These are phyloP conservation scores for Groenewaldozyma tartarivorans DNA, from an alignment of 805 yeast genomes.

Conservation along the genomic window DNA sequence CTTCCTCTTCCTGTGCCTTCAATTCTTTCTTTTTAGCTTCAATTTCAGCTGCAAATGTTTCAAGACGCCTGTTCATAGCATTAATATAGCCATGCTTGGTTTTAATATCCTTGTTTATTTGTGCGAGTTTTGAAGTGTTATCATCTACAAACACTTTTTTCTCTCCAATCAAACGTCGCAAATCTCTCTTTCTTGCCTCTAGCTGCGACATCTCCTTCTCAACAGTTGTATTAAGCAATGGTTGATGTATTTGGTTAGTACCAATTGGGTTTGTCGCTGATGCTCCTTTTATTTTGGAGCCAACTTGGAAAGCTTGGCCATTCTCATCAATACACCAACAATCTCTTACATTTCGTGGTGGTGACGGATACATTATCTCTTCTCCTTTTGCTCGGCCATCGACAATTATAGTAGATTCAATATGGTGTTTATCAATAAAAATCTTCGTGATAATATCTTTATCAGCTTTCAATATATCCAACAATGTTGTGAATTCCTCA, in stretches of 20 bases:
- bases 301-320: too few relatives aligned
- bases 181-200: neutral
- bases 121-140: neutral
- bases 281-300: conserved; percentile 31
- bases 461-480: conserved; percentile 51
- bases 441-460: conserved; percentile 48
- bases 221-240: too few relatives aligned
- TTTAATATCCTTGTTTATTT: neutral
- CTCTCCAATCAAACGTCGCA: neutral
- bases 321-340: too few relatives aligned
- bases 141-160: neutral
- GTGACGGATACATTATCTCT: conserved; percentile 28
- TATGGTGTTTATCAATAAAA: conserved; percentile 45
- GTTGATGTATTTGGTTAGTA: too few relatives aligned
- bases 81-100: too few relatives aligned
- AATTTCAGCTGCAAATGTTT: neutral
- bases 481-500: conserved; percentile 35
- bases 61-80: too few relatives aligned
- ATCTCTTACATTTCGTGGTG: conserved; percentile 29
- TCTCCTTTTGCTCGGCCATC: conserved; percentile 46
- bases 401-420: conserved; percentile 52
- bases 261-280: conserved; percentile 48
- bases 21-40: neutral
- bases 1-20: neutral
- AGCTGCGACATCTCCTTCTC: too few relatives aligned